Evolutionary conservation across 177 flowering plant genomes (phyloP).

Genomic region (Vitis hybrid): DNA sequence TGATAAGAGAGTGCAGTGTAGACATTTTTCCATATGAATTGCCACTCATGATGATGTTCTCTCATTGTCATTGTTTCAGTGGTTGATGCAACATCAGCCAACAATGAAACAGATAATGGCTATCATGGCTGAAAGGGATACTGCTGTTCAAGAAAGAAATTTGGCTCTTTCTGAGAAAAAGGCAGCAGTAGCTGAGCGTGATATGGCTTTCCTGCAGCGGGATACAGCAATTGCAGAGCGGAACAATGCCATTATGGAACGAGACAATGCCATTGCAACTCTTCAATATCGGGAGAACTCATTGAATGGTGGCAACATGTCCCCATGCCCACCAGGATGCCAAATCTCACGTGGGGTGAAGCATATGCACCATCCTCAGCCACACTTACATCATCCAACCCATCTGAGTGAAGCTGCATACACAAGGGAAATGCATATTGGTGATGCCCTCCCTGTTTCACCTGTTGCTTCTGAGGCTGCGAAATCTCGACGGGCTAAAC

Average conservation of each 20-base stretch:
- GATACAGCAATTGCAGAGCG: slow-evolving; percentile 63
- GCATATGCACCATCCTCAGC: slow-evolving; percentile 64
- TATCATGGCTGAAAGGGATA: slow-evolving; percentile 72
- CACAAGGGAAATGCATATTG: slow-evolving; percentile 50
- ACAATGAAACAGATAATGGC: slow-evolving; percentile 78
- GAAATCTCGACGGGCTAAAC: slow-evolving; percentile 53
- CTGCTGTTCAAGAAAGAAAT: slow-evolving; percentile 69
- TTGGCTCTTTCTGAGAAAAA: slow-evolving; percentile 66
- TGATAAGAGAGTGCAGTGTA: neutral
- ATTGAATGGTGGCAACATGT: slow-evolving; percentile 37
- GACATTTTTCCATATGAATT: neutral
- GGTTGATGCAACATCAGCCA: slow-evolving; percentile 72
- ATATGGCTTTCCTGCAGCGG: slow-evolving; percentile 65
- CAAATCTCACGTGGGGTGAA: slow-evolving; percentile 63
- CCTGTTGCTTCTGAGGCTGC: slow-evolving; percentile 38
- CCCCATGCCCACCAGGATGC: slow-evolving; percentile 68
- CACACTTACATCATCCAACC: slow-evolving; percentile 37
- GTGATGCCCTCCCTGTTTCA: slow-evolving; percentile 48
- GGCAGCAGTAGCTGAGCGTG: slow-evolving; percentile 61
- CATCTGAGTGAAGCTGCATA: slow-evolving; percentile 44
- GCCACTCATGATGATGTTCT: neutral
- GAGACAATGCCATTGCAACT: slow-evolving; percentile 70
- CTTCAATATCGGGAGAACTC: slow-evolving; percentile 67
- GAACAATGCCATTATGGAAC: slow-evolving; percentile 57
- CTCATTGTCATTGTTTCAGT: slow-evolving; percentile 30